These are phyloP conservation scores for Wickerhamiella kurtzmanii DNA, from an alignment of 805 yeast species.

Conservation along the genomic window DNA sequence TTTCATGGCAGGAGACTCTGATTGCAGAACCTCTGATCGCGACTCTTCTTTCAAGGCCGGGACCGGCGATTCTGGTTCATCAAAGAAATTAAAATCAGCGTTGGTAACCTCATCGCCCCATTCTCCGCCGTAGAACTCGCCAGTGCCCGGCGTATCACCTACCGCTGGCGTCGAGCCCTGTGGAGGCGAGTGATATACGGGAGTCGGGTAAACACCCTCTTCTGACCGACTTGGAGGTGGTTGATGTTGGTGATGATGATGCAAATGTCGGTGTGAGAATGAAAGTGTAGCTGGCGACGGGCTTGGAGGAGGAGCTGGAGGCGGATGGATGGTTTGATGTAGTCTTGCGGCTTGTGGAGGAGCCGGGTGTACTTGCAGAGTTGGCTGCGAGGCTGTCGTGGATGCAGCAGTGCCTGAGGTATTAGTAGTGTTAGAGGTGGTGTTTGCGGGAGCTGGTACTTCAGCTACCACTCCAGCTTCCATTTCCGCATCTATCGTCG, in stretches of 20 bases:
- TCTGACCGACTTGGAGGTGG: neutral
- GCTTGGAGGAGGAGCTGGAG: constrained; percentile 14
- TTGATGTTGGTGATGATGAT: neutral
- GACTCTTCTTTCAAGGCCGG: constrained; percentile 5
- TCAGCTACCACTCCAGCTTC: no score
- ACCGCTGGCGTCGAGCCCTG: neutral
- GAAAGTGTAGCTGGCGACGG: constrained; percentile 1
- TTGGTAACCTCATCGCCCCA: constrained; percentile 29
- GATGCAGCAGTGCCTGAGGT: neutral
- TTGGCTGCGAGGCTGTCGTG: neutral
- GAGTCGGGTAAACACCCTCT: neutral
- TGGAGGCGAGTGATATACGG: neutral
- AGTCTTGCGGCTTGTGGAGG: constrained; percentile 1
- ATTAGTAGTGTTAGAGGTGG: no score
- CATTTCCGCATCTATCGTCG: no score
- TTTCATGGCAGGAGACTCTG: no score
- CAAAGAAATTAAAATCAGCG: constrained; percentile 32
- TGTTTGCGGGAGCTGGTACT: no score
- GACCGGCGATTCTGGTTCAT: constrained; percentile 6
- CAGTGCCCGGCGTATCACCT: neutral
- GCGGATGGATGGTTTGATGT: constrained; percentile 10
- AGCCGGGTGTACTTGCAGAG: neutral
- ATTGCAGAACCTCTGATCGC: no score
- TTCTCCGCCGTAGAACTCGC: neutral
- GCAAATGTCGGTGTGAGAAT: neutral